Evolutionary conservation across 2,329 filamentous ascomycete genomes (phyloP).

Genomic region (Fusarium tanahbumbuense): DNA sequence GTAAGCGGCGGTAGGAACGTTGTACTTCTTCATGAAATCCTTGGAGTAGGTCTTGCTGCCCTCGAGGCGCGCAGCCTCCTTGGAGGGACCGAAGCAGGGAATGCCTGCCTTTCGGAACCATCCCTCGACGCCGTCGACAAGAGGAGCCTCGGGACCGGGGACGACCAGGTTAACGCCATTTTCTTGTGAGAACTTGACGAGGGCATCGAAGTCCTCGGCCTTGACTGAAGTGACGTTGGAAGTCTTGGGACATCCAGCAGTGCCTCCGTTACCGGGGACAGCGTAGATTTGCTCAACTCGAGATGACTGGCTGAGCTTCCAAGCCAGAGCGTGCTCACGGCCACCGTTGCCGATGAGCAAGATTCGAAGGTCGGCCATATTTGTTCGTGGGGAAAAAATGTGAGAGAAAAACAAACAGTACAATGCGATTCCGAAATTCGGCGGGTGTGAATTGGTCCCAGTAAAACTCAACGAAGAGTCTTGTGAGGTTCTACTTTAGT

Average conservation of each 20-base stretch:
- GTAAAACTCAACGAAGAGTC: slow-evolving; percentile 5
- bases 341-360: slow-evolving; percentile 94
- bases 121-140: slow-evolving; percentile 89
- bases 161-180: slow-evolving; percentile 84
- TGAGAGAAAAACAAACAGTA: slow-evolving; percentile 18
- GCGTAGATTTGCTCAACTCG: slow-evolving; percentile 79
- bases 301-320: slow-evolving; percentile 89
- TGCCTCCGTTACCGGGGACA: slow-evolving; percentile 88
- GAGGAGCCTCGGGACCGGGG: slow-evolving; percentile 91
- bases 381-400: slow-evolving; percentile 14
- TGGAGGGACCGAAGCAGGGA: slow-evolving; percentile 85
- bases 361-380: slow-evolving; percentile 67
- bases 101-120: slow-evolving; percentile 82
- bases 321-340: slow-evolving; percentile 92
- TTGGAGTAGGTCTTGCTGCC: slow-evolving; percentile 98
- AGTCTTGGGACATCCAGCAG: slow-evolving; percentile 75
- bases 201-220: slow-evolving; percentile 79
- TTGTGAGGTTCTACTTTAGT: slow-evolving; percentile 18
- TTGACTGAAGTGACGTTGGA: slow-evolving; percentile 77
- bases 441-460: slow-evolving; percentile 22
- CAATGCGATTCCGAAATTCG: slow-evolving; percentile 36
- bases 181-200: slow-evolving; percentile 79
- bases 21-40: slow-evolving; percentile 94
- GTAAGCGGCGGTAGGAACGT: slow-evolving; percentile 91
- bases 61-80: slow-evolving; percentile 88